Conservation (phyloP, 805 yeast genomes). For the Pichia pseudocactophila region DNA sequence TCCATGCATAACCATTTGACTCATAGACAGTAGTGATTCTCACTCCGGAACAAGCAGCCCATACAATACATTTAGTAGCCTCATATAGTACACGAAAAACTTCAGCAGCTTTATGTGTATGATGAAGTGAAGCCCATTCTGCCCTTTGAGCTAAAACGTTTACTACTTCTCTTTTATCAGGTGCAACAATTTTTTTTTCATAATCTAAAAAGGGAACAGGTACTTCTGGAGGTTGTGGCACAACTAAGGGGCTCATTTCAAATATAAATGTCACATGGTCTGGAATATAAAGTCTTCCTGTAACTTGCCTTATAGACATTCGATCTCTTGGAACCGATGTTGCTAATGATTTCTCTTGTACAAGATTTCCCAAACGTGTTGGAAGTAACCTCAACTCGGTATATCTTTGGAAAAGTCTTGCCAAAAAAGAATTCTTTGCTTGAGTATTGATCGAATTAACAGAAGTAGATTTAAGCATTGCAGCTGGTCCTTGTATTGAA, state of each 20-base stretch:
- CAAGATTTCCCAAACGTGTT: conserved; percentile 10
- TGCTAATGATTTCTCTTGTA: conserved; percentile 15
- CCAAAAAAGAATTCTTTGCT: not conserved
- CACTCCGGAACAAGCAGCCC: conserved; percentile 24
- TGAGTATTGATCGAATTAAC: not conserved
- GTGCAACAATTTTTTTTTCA: conserved; percentile 32
- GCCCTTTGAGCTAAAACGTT: conserved; percentile 26
- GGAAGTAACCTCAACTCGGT: conserved; percentile 10
- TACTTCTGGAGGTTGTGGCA: conserved; percentile 33
- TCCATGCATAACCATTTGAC: conserved; percentile 24
- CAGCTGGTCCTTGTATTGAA: conserved; percentile 1
- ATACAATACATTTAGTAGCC: conserved; percentile 26
- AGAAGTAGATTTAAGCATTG: conserved; percentile 1
- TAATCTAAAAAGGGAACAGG: conserved; percentile 37
- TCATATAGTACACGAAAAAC: conserved; percentile 31
- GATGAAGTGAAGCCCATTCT: conserved; percentile 32
- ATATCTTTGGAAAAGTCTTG: not conserved
- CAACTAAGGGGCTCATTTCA: conserved; percentile 22
- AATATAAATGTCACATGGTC: conserved; percentile 27
- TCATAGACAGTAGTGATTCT: conserved; percentile 22
- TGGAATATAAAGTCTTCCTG: conserved; percentile 22
- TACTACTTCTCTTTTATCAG: conserved; percentile 29
- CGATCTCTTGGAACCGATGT: conserved; percentile 17
- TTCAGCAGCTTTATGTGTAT: conserved; percentile 35
- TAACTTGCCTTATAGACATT: conserved; percentile 9